phyloP scores from a whole-genome alignment of 305 asterid genomes.

The Fraxinus platypoda region DNA sequence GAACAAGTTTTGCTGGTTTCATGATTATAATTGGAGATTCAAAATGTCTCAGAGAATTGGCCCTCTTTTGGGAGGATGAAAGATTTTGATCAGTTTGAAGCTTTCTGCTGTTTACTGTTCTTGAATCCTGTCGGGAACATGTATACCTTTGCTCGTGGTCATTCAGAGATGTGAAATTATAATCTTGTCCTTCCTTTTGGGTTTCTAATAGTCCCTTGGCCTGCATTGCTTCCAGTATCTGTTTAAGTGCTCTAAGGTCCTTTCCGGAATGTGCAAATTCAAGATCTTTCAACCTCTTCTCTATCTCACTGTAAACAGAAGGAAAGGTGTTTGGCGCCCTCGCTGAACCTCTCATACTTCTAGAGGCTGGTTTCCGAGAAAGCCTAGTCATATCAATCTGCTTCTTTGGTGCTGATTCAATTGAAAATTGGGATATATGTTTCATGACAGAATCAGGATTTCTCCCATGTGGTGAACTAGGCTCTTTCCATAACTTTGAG shows the following conservation, averaged over 20 bases:
- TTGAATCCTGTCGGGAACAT: slow-evolving; percentile 29
- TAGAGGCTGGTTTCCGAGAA: slow-evolving; percentile 42
- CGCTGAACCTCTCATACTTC: slow-evolving; percentile 35
- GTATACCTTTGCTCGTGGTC: slow-evolving; percentile 37
- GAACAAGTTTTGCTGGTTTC: slow-evolving; percentile 77
- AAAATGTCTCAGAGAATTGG: slow-evolving; percentile 29
- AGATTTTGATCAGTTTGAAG: slow-evolving; percentile 36
- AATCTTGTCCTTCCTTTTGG: slow-evolving; percentile 43
- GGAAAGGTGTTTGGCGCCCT: slow-evolving; percentile 43
- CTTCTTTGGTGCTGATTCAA: slow-evolving; percentile 92
- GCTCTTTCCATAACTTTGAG: slow-evolving; percentile 58
- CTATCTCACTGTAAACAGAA: slow-evolving; percentile 91
- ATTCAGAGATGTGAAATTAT: slow-evolving; percentile 27
- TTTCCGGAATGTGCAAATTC: slow-evolving; percentile 83
- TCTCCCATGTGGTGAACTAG: slow-evolving; percentile 71
- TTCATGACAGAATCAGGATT: slow-evolving; percentile 56
- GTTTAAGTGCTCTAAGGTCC: slow-evolving; percentile 94
- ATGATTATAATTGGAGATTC: slow-evolving; percentile 82
- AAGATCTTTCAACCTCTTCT: slow-evolving; percentile 76
- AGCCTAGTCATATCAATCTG: slow-evolving; percentile 53
- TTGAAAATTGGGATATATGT: slow-evolving; percentile 61
- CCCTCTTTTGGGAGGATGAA: slow-evolving; percentile 38
- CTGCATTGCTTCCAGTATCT: slow-evolving; percentile 94
- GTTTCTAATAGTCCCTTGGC: slow-evolving; percentile 62
- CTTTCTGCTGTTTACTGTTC: slow-evolving; percentile 37